Evolutionary conservation across 2,329 filamentous ascomycete genomes (phyloP), one percentile per base, ranked within the genome.

Genomic region (Pyrenochaeta sp.): DNA sequence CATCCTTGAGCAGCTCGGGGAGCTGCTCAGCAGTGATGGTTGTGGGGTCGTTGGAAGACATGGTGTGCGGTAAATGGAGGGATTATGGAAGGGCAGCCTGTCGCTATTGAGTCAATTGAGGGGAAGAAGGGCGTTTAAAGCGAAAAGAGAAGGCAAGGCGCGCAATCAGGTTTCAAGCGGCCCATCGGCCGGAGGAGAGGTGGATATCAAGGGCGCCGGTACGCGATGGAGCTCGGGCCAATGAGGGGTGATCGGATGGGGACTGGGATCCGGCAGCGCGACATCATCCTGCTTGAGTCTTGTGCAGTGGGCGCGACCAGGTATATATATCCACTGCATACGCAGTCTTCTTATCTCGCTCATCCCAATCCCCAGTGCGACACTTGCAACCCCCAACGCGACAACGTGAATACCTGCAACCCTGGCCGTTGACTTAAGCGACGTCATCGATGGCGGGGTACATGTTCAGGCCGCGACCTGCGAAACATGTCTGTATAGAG

Each of bases 1-100:
- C 92, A 71, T 88, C 67, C 61, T 84, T 79, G 56, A 95, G 87
- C 45, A 94, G 77, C 49, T 83, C 74, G 18, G 87, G 83, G 52
- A 96, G 83, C 58, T 85, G 82, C 45, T 88, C 85, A 60, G 83
- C 74, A 20, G 89, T 92, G 63, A 90, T 75, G 51, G 77, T 68
- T 45, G 67, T 57, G 54, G 66, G 54, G 42, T 67, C 51, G 41
- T 61, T 45, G 42, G 54, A 42, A 3, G 53, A 35, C 61, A 63
- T 63, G 51, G 32, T 51, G 49, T 10, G 31, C 21, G 32, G n/a
- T 31, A 39, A 7, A 9, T 17, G 15, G 17, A 20, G 18, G 21
- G n/a, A 21, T 7, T 21, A 10, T 12, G 18, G 10, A 27, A 27
- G 23, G 23, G 9, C 23, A 9, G 9, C 23, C 23, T 9, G 23